Conservation (phyloP, 192 early-diverging fungal species). For the Umbelopsis sp. region DNA sequence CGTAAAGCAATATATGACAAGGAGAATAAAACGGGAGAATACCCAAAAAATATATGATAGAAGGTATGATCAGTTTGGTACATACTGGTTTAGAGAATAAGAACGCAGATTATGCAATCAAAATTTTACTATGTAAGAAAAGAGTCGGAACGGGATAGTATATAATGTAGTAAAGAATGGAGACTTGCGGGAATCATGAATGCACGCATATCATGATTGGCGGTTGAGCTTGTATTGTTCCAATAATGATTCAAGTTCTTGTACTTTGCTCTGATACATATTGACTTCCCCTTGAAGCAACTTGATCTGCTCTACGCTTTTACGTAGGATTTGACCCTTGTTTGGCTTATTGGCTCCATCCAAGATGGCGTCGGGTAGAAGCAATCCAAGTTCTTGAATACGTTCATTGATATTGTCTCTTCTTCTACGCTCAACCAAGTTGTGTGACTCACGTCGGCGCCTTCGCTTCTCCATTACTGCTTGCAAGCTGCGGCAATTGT, state of each 20-base stretch:
- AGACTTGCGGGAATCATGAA: neutral
- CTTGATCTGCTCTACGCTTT: conserved; percentile 91
- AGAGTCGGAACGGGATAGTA: neutral
- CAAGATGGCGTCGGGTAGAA: conserved; percentile 80
- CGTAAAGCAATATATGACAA: neutral
- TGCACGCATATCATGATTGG: conserved; percentile 2
- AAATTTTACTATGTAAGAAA: neutral
- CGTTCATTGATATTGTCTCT: conserved; percentile 99
- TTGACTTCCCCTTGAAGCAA: conserved; percentile 33
- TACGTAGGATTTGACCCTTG: conserved; percentile 93
- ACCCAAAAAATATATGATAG: neutral
- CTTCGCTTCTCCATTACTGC: conserved; percentile 81
- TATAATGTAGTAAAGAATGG: neutral
- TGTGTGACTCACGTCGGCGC: conserved; percentile 94
- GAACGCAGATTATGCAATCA: neutral
- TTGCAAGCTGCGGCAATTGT: conserved; percentile 37
- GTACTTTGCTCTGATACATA: conserved; percentile 32
- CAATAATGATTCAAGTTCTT: conserved; percentile 37
- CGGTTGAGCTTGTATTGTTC: conserved; percentile 17
- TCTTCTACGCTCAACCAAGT: conserved; percentile 90
- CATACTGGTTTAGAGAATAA: neutral
- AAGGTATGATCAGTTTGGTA: neutral
- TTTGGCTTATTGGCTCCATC: conserved; percentile 89
- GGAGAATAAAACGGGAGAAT: neutral
- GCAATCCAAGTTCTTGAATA: conserved; percentile 86